Evolutionary conservation across 345 rosid species (phyloP), one percentile per base, ranked within the genome.

Genomic region (Ceriops tagal): DNA sequence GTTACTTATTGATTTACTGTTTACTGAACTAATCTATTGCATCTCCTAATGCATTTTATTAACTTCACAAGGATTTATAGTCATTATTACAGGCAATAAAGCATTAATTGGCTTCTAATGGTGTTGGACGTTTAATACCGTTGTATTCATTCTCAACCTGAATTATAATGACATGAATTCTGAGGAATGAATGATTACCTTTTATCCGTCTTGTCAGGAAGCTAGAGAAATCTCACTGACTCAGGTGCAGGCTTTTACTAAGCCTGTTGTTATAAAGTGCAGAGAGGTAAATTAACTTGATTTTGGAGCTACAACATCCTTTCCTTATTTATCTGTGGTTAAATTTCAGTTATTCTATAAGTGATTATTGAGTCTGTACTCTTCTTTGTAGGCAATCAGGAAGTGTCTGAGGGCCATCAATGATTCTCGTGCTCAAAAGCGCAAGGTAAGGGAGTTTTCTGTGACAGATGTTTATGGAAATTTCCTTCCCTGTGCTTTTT

Each of bases 391-490:
- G 98, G 85, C 95, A 59, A 85, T 92, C 81, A 82, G 88, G 76
- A 96, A 90, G 82, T 84, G 91, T 68, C 80, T 80, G 31, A 88
- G 99, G 82, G 99, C 97, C 66, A 96, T 92, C 61, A 92, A 96
- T 72, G 96, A 92, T 72, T 92, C 99, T 78, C 96, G 98, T 61
- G 91, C 95, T 30, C 92, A 86, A 78, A 96, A 96, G 84, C 93
- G 99, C 63, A 96, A 92, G 98, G 99, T 91, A 81, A 67, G 72
- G 28, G 8, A 56, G 62, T 51, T 22, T 49, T 32, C 22, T 53
- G 39, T 39, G 6, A 56, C 30, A 8, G 59, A 13, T 43, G 19
- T 43, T 43, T 43, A 43, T 43, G 49, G 49, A 43, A 43, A 11
- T 18, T 11, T 43, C 15, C 18, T 56, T 27, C 31, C 0, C 28